These are phyloP conservation scores for Triticum aestivum DNA, from an alignment of 176 grass and related monocot species.

Conservation along the genomic window IWGSC_CS_RefSeq_v2.1 NC_057799.1:593332384-593332883, in stretches of 20 bases:
- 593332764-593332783: slow-evolving; percentile 55
- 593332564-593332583: neutral
- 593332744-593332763: slow-evolving; percentile 66
- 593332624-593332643: slow-evolving; percentile 79
- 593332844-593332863: slow-evolving; percentile 77
- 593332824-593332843: slow-evolving; percentile 64
- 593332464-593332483: slow-evolving; percentile 42
- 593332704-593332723: neutral
- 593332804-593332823: slow-evolving; percentile 78
- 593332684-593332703: slow-evolving; percentile 14
- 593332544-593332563: neutral
- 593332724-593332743: slow-evolving; percentile 13
- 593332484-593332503: slow-evolving; percentile 56
- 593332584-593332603: slow-evolving; percentile 9
- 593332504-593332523: slow-evolving; percentile 57
- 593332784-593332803: slow-evolving; percentile 68
- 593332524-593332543: slow-evolving; percentile 7
- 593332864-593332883: slow-evolving; percentile 69
- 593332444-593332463: slow-evolving; percentile 52
- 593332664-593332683: slow-evolving; percentile 62
- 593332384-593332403: slow-evolving; percentile 71
- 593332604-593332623: slow-evolving; percentile 9
- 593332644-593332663: slow-evolving; percentile 71
- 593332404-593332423: slow-evolving; percentile 47
- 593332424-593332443: slow-evolving; percentile 46